A percentile compares a stretch with the other conserved stretches of the same genome.
phyloP scores from a whole-genome alignment of 768 basidiomycete genomes.

The Plicaturopsis crispa region DNA sequence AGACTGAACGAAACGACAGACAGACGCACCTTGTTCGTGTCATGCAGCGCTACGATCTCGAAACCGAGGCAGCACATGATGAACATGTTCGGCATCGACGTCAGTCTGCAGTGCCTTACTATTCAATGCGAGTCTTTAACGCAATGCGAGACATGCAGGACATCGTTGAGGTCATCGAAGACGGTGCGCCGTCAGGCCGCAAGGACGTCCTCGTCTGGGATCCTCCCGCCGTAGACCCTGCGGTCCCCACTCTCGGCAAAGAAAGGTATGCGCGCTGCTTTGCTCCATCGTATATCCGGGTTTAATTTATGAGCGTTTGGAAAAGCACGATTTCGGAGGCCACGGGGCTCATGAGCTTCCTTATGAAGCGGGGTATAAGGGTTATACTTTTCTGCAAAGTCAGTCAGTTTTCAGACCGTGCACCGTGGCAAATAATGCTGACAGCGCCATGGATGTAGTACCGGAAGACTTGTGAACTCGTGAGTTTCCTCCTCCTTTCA shows the following conservation, averaged over 20 bases:
- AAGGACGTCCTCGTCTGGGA: constrained; percentile 83
- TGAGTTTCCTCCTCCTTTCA: constrained; percentile 20
- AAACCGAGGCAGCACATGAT: constrained; percentile 74
- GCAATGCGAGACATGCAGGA: too few relatives aligned
- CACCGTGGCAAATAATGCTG: too few relatives aligned
- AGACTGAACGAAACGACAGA: constrained; percentile 30
- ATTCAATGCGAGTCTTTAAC: background rate
- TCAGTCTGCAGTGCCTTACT: constrained; percentile 13
- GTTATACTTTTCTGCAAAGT: constrained; percentile 90
- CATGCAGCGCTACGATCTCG: constrained; percentile 83
- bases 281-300: too few relatives aligned
- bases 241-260: constrained; percentile 46
- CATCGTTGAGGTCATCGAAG: constrained; percentile 63
- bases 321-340: too few relatives aligned
- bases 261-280: too few relatives aligned
- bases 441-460: constrained; percentile 37
- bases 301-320: too few relatives aligned
- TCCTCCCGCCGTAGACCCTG: constrained; percentile 47
- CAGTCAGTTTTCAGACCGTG: constrained; percentile 1
- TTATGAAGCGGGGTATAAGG: constrained; percentile 77
- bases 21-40: constrained; percentile 53
- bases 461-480: constrained; percentile 76
- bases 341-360: constrained; percentile 60
- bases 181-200: constrained; percentile 74
- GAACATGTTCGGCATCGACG: constrained; percentile 61